These are phyloP conservation scores for Albophoma yamanashiensis DNA, from an alignment of 2,329 filamentous ascomycete genomes.

Conservation along the genomic window DNA sequence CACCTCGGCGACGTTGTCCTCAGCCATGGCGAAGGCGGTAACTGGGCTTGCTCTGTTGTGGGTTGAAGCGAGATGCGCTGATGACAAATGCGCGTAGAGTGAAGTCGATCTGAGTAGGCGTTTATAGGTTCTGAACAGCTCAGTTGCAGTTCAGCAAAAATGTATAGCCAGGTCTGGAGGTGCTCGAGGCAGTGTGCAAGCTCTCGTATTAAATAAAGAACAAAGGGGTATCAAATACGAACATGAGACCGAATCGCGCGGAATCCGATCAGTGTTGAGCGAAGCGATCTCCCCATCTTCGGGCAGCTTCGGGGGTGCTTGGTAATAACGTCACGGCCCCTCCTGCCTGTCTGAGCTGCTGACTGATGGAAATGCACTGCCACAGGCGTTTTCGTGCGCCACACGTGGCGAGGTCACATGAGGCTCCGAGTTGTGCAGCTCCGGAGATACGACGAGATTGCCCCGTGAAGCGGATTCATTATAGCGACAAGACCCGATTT, in stretches of 20 bases:
- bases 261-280: not conserved
- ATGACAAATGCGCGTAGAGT: not conserved
- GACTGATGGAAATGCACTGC: not conserved
- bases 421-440: not conserved
- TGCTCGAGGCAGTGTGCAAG: not conserved
- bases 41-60: not conserved
- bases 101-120: not conserved
- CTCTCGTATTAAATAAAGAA: not conserved
- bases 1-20: not conserved
- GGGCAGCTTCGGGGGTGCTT: conserved; percentile 24
- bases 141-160: not conserved
- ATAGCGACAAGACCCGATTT: no score
- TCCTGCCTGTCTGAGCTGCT: not conserved
- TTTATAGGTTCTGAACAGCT: not conserved
- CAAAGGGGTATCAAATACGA: not conserved
- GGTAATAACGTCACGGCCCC: conserved; percentile 26
- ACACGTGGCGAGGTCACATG: not conserved
- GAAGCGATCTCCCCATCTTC: conserved; percentile 8
- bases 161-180: not conserved
- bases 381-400: not conserved
- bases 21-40: not conserved
- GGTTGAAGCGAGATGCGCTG: not conserved
- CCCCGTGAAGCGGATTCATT: not conserved
- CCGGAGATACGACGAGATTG: not conserved
- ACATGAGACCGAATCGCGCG: not conserved